These are phyloP conservation scores for Hyaloraphidium curvatum DNA, from an alignment of 192 early-diverging fungal species.

Conservation along the genomic window DNA sequence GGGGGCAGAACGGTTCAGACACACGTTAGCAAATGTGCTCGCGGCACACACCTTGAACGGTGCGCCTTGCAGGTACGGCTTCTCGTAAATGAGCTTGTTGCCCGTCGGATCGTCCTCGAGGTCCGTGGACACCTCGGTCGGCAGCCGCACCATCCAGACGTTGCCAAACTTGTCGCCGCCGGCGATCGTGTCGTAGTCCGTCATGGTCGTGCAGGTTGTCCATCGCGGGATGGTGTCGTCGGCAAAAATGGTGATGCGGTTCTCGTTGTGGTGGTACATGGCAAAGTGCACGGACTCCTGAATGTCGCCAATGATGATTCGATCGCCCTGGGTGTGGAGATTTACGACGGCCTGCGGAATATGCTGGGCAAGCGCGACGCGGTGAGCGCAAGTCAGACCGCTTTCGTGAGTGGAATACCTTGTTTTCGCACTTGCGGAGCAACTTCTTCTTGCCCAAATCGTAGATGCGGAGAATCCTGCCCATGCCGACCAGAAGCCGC, in stretches of 20 bases:
- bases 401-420: too few species aligned
- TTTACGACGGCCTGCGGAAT: conserved; percentile 53
- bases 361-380: conserved; percentile 12
- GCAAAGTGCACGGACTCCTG: conserved; percentile 75
- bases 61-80: conserved; percentile 62
- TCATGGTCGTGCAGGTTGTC: conserved; percentile 54
- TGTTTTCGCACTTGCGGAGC: conserved; percentile 74
- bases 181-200: conserved; percentile 84
- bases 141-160: conserved; percentile 55
- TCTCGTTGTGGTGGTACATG: conserved; percentile 45
- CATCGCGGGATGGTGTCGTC: conserved; percentile 82
- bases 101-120: conserved; percentile 80
- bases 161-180: conserved; percentile 97
- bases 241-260: conserved; percentile 74
- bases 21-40: neutral
- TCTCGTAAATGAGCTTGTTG: conserved; percentile 57
- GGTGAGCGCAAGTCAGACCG: neutral
- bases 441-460: conserved; percentile 78
- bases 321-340: conserved; percentile 57
- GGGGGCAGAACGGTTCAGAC: neutral
- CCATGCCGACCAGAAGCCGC: conserved; percentile 68
- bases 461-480: conserved; percentile 73
- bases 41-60: conserved; percentile 47
- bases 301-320: conserved; percentile 69
- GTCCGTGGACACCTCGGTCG: conserved; percentile 37